Evolutionary conservation across 257 asterid genomes (phyloP), one percentile per base, ranked within the genome.

Genomic region (Solanum sitiens): DNA sequence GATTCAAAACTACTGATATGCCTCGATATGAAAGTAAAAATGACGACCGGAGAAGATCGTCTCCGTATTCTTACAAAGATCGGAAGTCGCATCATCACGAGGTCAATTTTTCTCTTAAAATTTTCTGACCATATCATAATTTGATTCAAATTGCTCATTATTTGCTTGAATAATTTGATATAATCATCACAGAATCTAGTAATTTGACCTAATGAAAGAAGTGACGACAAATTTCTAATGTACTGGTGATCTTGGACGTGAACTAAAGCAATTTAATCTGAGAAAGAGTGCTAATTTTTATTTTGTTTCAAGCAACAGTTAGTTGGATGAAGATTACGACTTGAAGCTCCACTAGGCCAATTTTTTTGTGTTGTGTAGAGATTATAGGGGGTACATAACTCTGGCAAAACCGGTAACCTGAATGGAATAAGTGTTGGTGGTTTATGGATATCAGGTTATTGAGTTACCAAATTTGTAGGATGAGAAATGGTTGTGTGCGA

Each of bases 31-130:
- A 92, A 61, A 87, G 92, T 88, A 93, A 92, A 77, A 80, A 27
- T 87, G 92, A 90, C 77, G 93, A 92, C 88, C 93, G 91, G 80
- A 88, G 91, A 88, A 90, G 93, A 92, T 91, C 95, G 18, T 86
- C 91, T 42, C 93, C 93, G 59, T 89, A 91, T 85, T 91, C 93
- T 37, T 91, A 86, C 86, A 86, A 87, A 74, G 96, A 93, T 88
- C 92, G 92, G 33, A 89, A 90, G 77, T 90, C 42, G 30, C 67
- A 44, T 90, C 91, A 87, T 87, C 91, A 89, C 50, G 90, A 93
- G 94, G 96, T 87, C 89, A 30, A 65, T 27, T 67, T 86, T 79
- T 45, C 40, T 79, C 65, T 44, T 10, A 25, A 25, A 23, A 6
- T 0, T 75, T 75, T 40, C 30, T 75, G 32, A 6, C 7, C 33